Base-by-base conservation (phyloP, 2,329 filamentous ascomycete genomes). In the Colletotrichum incanum region DNA sequence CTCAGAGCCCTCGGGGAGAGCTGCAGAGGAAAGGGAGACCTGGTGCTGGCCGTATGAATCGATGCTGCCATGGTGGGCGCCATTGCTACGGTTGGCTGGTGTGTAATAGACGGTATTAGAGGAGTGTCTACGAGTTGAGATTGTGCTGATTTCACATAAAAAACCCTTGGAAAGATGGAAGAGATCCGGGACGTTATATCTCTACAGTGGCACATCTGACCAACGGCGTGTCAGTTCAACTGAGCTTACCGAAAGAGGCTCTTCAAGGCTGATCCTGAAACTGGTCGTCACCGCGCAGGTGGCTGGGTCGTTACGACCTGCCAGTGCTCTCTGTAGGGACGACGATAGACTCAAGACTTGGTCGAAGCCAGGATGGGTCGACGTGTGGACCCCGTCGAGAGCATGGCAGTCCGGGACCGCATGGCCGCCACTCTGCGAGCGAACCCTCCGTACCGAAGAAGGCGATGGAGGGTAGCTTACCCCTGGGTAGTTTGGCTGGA, bases 31-130 rank as follows among this genome's bases (percentile, higher is more conserved):
- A 64, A 59, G 4, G 39, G 12, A 18, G 59, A 16, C 23, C 69
- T 58, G 16, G 18, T 11, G 52, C 18, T 56, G 52, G 45, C 47
- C 59, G 58, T 65, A 65, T 58, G 60, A 34, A 65, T 59, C 41
- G 69, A 64, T 20, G 54, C 37, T 55, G 69, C 58, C 65, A 69
- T 69, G 23, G 60, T 45, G 54, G 69, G 69, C 14, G 59, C 69
- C 69, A 69, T 72, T 59, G 18, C 18, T 69, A 39, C 9, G 26
- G 12, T 59, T 16, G 26, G 14, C 37, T 34, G n/a, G 18, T 34
- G 37, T 58, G 31, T 12, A 11, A 34, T 20, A 7, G 16, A 23
- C 11, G 28, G 34, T 28, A 58, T 23, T 31, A n/a, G 28, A 54
- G 45, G 23, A 69, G 8, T 1, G 37, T 64, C 56, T 63, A 45